Evolutionary conservation across 495 filamentous ascomycete genomes (phyloP).

Genomic region (Daldinia loculata): DNA sequence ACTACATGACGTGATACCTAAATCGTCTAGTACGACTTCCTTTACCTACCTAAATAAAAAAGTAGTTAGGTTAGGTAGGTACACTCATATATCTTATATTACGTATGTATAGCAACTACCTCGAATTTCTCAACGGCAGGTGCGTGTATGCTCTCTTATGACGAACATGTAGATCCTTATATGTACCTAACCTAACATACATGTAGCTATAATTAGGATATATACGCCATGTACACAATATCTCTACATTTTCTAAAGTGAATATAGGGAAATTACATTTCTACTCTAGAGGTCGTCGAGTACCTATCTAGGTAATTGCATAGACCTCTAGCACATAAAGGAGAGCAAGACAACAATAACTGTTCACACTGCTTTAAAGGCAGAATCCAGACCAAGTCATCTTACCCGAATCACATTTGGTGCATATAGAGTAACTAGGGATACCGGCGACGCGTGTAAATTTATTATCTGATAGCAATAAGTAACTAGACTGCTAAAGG

Average conservation of each 20-base stretch:
- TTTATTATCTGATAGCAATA: not conserved
- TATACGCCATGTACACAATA: not conserved
- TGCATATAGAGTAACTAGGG: too few relatives aligned
- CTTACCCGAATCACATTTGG: too few relatives aligned
- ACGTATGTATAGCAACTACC: not conserved
- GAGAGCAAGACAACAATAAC: too few relatives aligned
- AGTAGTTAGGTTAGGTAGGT: not conserved
- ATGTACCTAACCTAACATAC: too few relatives aligned
- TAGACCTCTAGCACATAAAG: too few relatives aligned
- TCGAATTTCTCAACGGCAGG: too few relatives aligned
- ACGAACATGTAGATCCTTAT: too few relatives aligned
- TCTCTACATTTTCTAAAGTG: not conserved
- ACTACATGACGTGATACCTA: conserved; percentile 35
- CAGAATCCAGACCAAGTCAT: too few relatives aligned
- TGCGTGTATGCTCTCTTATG: too few relatives aligned
- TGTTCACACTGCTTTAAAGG: too few relatives aligned
- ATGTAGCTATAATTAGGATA: not conserved
- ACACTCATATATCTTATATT: not conserved
- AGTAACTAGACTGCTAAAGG: not conserved
- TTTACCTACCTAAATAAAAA: not conserved
- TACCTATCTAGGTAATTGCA: too few relatives aligned
- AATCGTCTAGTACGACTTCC: not conserved
- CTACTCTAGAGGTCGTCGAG: not conserved
- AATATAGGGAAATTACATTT: not conserved
- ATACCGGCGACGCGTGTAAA: too few relatives aligned